Evolutionary conservation across 129 eudicot genomes (phyloP).

Genomic region (Silybum marianum): DNA sequence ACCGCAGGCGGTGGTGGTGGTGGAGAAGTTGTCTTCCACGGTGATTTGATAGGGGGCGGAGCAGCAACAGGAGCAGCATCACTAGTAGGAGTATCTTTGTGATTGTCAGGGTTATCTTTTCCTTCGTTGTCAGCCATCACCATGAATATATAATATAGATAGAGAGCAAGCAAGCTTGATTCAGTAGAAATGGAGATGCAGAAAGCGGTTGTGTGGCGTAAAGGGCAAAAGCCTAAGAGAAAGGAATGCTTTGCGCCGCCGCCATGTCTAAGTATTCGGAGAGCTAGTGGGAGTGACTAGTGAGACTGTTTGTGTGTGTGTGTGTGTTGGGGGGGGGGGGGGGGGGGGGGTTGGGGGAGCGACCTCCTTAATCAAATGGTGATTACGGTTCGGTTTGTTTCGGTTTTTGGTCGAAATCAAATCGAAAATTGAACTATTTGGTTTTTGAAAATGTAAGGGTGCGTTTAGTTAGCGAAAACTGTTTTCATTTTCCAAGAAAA

Average conservation of each 20-base stretch:
- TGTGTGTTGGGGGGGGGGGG: no score
- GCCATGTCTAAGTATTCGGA: constrained; percentile 4
- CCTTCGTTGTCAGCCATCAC: constrained; percentile 54
- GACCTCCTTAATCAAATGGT: no score
- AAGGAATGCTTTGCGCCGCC: constrained; percentile 16
- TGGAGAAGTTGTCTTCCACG: constrained; percentile 53
- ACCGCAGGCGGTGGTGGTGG: constrained; percentile 26
- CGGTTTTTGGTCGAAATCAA: no score
- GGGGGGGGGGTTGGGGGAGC: no score
- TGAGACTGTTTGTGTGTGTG: background rate
- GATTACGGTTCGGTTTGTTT: no score
- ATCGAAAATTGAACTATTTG: no score
- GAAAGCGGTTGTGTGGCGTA: background rate
- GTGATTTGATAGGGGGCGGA: constrained; percentile 50
- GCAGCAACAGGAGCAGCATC: background rate
- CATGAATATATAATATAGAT: constrained; percentile 17
- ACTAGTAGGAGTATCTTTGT: constrained; percentile 18
- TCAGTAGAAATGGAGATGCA: background rate
- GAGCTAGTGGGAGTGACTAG: background rate
- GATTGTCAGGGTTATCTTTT: constrained; percentile 28
- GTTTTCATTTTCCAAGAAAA: no score
- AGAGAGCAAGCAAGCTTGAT: constrained; percentile 1
- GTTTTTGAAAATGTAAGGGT: no score
- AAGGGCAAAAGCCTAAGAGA: constrained; percentile 18
- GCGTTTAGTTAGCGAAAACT: no score